phyloP scores from a whole-genome alignment of 768 basidiomycete genomes.

The Collybia sordida region DNA sequence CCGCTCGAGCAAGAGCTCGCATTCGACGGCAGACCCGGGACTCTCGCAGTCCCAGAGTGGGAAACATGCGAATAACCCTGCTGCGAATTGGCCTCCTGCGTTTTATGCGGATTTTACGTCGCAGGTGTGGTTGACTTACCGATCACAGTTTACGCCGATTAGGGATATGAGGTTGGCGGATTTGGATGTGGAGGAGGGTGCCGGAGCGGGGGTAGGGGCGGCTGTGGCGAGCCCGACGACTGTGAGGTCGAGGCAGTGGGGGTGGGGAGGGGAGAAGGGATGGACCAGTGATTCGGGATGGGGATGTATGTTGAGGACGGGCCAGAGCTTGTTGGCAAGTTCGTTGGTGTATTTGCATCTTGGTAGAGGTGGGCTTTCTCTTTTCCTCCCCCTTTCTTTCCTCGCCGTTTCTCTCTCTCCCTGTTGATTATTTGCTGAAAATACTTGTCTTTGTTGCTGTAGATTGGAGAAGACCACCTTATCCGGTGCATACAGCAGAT shows the following conservation, averaged over 20 bases:
- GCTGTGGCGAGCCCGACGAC: conserved; percentile 31
- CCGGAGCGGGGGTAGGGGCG: conserved; percentile 8
- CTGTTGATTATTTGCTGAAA: too few relatives aligned
- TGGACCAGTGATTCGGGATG: conserved; percentile 87
- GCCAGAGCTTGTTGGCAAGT: conserved; percentile 82
- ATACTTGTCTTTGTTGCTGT: background rate
- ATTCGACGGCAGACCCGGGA: conserved; percentile 18
- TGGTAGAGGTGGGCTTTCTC: conserved; percentile 32
- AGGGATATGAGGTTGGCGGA: conserved; percentile 52
- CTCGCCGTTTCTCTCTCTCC: background rate
- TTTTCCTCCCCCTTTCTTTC: background rate
- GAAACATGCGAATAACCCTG: conserved; percentile 31
- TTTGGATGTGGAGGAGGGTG: conserved; percentile 20
- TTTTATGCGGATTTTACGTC: conserved; percentile 92
- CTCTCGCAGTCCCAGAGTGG: conserved; percentile 22
- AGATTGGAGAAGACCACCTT: conserved; percentile 86
- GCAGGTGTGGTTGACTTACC: conserved; percentile 90
- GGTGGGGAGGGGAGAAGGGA: conserved; percentile 73
- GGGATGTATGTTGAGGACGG: conserved; percentile 92
- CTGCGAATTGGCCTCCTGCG: conserved; percentile 68
- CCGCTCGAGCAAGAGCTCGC: conserved; percentile 39
- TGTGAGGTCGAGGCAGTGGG: conserved; percentile 55
- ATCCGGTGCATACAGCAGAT: conserved; percentile 54
- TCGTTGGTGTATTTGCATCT: conserved; percentile 74
- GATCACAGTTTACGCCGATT: conserved; percentile 83